These are phyloP conservation scores for Dillenia turbinata DNA, from an alignment of 164 flowering plant species.

Conservation along the genomic window DNA sequence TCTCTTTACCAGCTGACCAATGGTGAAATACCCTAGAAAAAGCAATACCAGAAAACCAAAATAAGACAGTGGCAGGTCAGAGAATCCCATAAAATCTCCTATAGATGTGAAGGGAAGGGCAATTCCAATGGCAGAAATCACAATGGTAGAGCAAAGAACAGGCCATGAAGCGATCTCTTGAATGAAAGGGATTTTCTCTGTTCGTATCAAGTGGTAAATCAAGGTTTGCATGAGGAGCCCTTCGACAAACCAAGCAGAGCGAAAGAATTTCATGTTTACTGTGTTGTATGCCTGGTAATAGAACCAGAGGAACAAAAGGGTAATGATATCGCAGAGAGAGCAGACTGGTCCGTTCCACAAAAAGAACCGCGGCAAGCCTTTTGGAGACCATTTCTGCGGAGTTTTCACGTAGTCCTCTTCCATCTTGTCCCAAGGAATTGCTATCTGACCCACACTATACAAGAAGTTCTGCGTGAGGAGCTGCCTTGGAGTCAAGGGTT, in stretches of 20 bases:
- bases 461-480: conserved; percentile 66
- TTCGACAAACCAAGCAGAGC: conserved; percentile 57
- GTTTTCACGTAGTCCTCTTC: conserved; percentile 54
- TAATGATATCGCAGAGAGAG: conserved; percentile 45
- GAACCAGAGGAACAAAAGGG: conserved; percentile 42
- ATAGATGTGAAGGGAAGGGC: conserved; percentile 46
- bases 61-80: conserved; percentile 46
- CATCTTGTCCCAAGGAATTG: conserved; percentile 79
- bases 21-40: conserved; percentile 49
- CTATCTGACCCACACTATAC: conserved; percentile 60
- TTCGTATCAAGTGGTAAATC: conserved; percentile 63
- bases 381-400: conserved; percentile 54
- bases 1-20: conserved; percentile 65
- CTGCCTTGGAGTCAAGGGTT: conserved; percentile 68
- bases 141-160: conserved; percentile 49
- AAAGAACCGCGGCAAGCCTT: conserved; percentile 49
- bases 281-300: conserved; percentile 22
- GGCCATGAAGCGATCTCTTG: conserved; percentile 76
- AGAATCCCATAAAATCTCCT: conserved; percentile 47
- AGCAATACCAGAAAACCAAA: conserved; percentile 61
- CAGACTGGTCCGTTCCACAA: conserved; percentile 76
- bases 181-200: conserved; percentile 72
- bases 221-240: conserved; percentile 83
- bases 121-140: conserved; percentile 55
- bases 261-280: conserved; percentile 26